Conservation (phyloP, 371 early-diverging fungal species). For the Actinomucor elegans region DNA sequence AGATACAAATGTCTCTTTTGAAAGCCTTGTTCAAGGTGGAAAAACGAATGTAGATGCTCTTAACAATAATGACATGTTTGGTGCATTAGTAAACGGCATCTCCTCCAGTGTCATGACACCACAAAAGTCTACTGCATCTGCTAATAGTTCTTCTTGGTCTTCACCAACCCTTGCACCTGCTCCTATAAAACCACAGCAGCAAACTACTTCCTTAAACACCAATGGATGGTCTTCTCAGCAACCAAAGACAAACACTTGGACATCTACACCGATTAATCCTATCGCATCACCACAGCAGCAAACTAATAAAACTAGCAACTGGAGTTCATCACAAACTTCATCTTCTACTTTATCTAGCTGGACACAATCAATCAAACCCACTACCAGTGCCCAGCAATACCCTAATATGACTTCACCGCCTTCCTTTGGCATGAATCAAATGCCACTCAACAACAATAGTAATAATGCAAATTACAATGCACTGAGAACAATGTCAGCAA, state of each 20-base stretch:
- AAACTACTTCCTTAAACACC: not conserved
- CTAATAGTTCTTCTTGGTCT: not conserved
- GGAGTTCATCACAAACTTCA: no score
- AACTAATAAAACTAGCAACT: no score
- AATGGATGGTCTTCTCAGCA: conserved; percentile 8
- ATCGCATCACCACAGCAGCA: not conserved
- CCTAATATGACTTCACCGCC: not conserved
- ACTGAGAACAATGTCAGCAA: not conserved
- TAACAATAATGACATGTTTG: conserved; percentile 22
- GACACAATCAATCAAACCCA: no score
- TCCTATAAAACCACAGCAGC: not conserved
- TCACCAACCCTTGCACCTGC: not conserved
- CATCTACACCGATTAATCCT: not conserved
- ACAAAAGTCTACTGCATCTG: not conserved
- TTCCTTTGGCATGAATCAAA: conserved; percentile 1
- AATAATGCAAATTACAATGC: conserved; percentile 1
- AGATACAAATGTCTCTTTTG: conserved; percentile 31
- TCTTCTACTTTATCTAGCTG: no score
- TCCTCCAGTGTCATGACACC: not conserved
- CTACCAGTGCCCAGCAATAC: no score
- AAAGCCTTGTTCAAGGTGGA: conserved; percentile 35
- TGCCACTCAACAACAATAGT: conserved; percentile 2
- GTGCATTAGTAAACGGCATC: not conserved
- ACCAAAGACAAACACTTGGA: not conserved
- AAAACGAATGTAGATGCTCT: not conserved